These are phyloP conservation scores for Psilocybe azurescens DNA, from an alignment of 768 basidiomycete species.

Conservation along the genomic window DNA sequence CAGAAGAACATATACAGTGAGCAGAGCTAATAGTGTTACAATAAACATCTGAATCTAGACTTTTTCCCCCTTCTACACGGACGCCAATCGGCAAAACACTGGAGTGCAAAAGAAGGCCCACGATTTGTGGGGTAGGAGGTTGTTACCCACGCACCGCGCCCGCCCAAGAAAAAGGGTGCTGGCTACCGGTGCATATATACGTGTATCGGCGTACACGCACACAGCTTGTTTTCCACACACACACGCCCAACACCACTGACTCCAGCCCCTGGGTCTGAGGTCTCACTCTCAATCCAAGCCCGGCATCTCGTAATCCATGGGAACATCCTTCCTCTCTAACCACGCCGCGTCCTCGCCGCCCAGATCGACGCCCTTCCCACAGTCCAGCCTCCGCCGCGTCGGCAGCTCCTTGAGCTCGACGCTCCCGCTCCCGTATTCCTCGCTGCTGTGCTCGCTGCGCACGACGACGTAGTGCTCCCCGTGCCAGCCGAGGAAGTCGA, in stretches of 20 bases:
- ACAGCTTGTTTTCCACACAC: background rate
- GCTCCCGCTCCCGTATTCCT: constrained; percentile 43
- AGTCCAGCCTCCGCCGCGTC: constrained; percentile 23
- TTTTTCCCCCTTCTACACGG: background rate
- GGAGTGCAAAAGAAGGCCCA: background rate
- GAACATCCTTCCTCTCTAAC: constrained; percentile 61
- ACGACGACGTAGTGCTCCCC: constrained; percentile 74
- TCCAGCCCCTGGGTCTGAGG: too few relatives aligned
- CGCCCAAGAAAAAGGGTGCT: background rate
- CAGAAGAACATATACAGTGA: background rate
- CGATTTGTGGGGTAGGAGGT: background rate
- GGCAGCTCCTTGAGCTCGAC: constrained; percentile 28
- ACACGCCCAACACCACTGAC: too few relatives aligned
- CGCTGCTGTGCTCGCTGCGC: constrained; percentile 30
- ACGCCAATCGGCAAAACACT: background rate
- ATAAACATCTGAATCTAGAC: background rate
- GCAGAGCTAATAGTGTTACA: background rate
- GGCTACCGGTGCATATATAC: background rate
- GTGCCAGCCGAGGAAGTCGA: constrained; percentile 78
- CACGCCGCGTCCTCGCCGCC: constrained; percentile 27
- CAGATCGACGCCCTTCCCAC: constrained; percentile 26
- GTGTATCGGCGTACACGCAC: background rate
- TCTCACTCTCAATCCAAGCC: constrained; percentile 29
- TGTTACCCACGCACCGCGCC: background rate
- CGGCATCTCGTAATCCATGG: constrained; percentile 75